These are phyloP conservation scores for Scheffersomyces illinoinensis DNA, from an alignment of 1,139 yeast species.

Conservation along the genomic window DNA sequence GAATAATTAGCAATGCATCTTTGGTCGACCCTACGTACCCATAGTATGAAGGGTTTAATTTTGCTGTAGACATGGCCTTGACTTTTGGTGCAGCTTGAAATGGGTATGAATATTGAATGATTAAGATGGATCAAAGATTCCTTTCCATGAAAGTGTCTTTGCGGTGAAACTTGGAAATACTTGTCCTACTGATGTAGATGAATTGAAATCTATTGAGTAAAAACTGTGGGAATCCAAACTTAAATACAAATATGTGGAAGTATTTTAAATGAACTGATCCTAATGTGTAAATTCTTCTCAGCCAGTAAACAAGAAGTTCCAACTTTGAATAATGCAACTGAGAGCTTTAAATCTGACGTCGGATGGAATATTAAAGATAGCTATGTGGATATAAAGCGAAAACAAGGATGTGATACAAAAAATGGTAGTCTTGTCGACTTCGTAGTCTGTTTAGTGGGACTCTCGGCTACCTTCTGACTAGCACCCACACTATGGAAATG, in stretches of 20 bases:
- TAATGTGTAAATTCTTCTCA: not conserved
- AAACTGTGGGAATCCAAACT: conserved; percentile 1
- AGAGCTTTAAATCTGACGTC: not conserved
- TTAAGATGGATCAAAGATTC: not conserved
- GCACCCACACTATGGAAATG: not conserved
- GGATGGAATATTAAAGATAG: not conserved
- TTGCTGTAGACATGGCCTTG: conserved; percentile 23
- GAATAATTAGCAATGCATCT: conserved; percentile 82
- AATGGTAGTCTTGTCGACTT: not conserved
- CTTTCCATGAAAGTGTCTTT: not conserved
- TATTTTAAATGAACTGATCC: not conserved
- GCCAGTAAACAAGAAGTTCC: not conserved
- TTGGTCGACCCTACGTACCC: conserved; percentile 82
- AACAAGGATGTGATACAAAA: not conserved
- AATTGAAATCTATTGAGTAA: not conserved
- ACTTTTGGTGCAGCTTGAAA: not conserved
- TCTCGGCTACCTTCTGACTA: not conserved
- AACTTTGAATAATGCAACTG: not conserved
- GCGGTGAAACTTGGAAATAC: not conserved
- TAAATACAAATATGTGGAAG: not conserved
- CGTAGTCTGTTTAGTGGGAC: not conserved
- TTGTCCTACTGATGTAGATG: not conserved
- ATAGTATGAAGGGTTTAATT: conserved; percentile 58
- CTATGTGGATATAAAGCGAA: not conserved
- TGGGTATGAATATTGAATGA: not conserved